Evolutionary conservation across 176 grass and related monocot genomes (phyloP), one percentile per base, ranked within the genome.

Genomic region (Carex parvula): DNA sequence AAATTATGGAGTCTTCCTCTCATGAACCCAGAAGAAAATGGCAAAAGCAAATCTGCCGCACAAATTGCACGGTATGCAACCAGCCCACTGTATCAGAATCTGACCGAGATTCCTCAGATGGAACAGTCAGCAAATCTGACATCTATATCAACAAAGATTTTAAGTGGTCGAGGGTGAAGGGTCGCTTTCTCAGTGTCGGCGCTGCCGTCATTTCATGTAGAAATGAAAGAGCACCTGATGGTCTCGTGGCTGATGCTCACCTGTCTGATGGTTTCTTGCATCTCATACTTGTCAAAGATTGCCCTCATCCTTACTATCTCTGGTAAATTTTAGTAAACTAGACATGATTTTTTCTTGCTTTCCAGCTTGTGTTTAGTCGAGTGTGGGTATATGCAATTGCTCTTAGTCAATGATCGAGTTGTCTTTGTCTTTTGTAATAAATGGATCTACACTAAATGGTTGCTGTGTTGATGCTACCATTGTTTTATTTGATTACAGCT

Each of bases 181-280:
- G 95, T 69, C 84, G 77, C 60, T 95, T 92, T 88, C 86, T 98
- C 64, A 93, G 95, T 57, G 73, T 98, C 64, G 95, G 95, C 53
- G 95, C 90, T 46, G 95, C 95, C 42, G 84, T 93, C 63, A 98
- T 98, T 88, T 94, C 92, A 56, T 95, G 95, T 60, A 88, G 95
- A 85, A 98, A 98, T 72, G 95, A 98, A 90, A 90, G 84, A 89
- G 91, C 95, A 46, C 95, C 95, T 68, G 91, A 91, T 86, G 92
- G 95, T 65, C 85, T 95, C 22, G 95, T 95, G 24, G 89, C 92
- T 88, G 92, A 98, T 24, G 95, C 95, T 73, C 92, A 98, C 83
- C 85, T 98, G 18, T 89, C 95, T 17, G 92, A 98, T 84, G 95
- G 95, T 56, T 95, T 93, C 88, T 93, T 98, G 85, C 92, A 93